phyloP scores from a whole-genome alignment of 1,284 basidiomycete genomes.

The Neolentinus lepideus region DNA sequence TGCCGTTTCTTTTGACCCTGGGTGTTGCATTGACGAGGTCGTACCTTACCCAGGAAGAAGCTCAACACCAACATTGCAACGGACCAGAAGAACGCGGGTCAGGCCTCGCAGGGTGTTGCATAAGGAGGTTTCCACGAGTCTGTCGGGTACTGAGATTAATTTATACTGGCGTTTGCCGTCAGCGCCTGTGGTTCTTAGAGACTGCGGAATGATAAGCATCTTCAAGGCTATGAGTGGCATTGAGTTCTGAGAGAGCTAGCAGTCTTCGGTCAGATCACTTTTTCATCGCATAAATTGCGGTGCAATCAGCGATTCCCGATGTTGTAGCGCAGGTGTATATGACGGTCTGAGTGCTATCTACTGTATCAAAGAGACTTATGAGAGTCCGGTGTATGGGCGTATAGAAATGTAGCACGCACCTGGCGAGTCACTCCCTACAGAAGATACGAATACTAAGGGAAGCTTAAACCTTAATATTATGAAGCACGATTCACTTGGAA shows the following conservation, averaged over 20 bases:
- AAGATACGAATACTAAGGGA: too few relatives aligned
- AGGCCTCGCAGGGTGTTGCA: constrained; percentile 24
- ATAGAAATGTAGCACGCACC: too few relatives aligned
- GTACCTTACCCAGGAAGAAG: constrained; percentile 22
- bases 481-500: too few relatives aligned
- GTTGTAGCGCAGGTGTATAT: too few relatives aligned
- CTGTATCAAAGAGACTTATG: too few relatives aligned
- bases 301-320: too few relatives aligned
- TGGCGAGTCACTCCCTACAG: too few relatives aligned
- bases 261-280: too few relatives aligned
- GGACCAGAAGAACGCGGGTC: constrained; percentile 25
- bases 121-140: not conserved
- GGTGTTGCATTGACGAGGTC: not conserved
- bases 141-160: not conserved
- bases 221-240: not conserved
- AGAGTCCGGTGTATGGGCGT: too few relatives aligned
- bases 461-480: too few relatives aligned
- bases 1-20: not conserved
- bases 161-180: not conserved
- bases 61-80: constrained; percentile 29
- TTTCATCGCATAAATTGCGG: too few relatives aligned
- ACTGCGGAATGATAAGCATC: not conserved
- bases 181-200: not conserved
- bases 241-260: not conserved
- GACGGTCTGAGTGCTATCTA: too few relatives aligned